A percentile compares a stretch with the other conserved stretches of the same genome.
These are phyloP conservation scores for Cystofilobasidium bisporidii DNA, from an alignment of 768 basidiomycete genomes.

Conservation along the genomic window DNA sequence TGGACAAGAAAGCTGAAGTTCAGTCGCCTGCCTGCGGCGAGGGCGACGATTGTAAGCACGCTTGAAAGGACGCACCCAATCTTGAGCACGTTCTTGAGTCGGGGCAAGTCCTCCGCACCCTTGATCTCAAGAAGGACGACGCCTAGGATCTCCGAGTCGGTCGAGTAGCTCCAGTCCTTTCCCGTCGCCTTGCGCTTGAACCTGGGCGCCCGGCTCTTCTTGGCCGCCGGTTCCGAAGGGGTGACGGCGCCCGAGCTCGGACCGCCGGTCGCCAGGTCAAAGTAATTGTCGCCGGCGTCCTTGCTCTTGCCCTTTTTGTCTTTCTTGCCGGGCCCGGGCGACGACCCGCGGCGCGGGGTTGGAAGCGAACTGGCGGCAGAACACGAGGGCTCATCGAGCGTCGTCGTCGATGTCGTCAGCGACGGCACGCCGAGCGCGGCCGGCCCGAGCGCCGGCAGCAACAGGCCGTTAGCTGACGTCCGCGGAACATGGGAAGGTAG, in stretches of 20 bases:
- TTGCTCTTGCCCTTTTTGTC: slow-evolving; percentile 21
- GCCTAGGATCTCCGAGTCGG: slow-evolving; percentile 70
- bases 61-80: slow-evolving; percentile 7
- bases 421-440: slow-evolving; percentile 24
- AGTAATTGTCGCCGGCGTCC: slow-evolving; percentile 30
- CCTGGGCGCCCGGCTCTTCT: slow-evolving; percentile 14
- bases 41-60: too few species aligned
- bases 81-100: slow-evolving; percentile 55
- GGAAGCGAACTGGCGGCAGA: slow-evolving; percentile 19
- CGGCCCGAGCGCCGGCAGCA: slow-evolving; percentile 32
- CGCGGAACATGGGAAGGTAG: slow-evolving; percentile 31
- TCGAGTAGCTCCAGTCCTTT: slow-evolving; percentile 27
- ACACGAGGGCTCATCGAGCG: slow-evolving; percentile 2
- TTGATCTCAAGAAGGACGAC: slow-evolving; percentile 92
- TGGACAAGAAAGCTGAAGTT: background rate
- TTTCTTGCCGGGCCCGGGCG: slow-evolving; percentile 12
- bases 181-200: slow-evolving; percentile 16
- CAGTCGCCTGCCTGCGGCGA: background rate
- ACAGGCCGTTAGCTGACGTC: slow-evolving; percentile 24
- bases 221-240: slow-evolving; percentile 29
- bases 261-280: slow-evolving; percentile 29
- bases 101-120: slow-evolving; percentile 70
- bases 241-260: slow-evolving; percentile 29
- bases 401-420: slow-evolving; percentile 27
- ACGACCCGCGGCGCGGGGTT: background rate